Percentiles rank a stretch among this genome's conserved stretches.
phyloP scores from a whole-genome alignment of 352 stramenopile genomes.

The Globisporangium irregulare region DNA sequence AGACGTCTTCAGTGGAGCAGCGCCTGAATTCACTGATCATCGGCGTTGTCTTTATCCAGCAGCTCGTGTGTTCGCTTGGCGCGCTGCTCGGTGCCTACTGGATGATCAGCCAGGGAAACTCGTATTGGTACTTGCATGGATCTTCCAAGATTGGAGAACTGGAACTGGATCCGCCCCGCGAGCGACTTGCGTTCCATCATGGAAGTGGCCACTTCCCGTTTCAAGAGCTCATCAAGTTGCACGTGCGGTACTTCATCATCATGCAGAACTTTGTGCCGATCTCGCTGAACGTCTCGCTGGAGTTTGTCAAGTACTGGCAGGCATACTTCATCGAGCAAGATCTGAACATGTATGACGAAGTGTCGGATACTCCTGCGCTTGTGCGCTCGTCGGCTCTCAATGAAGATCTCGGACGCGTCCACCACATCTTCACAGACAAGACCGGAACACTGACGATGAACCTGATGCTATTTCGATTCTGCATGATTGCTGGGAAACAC shows the following conservation, averaged over 20 bases:
- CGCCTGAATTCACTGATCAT: slow-evolving; percentile 74
- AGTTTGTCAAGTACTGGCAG: slow-evolving; percentile 96
- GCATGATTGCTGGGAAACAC: slow-evolving; percentile 89
- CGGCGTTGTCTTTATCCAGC: slow-evolving; percentile 69
- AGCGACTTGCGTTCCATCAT: slow-evolving; percentile 4
- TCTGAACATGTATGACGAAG: slow-evolving; percentile 89
- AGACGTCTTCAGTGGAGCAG: slow-evolving; percentile 76
- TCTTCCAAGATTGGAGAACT: not conserved
- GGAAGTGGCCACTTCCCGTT: slow-evolving; percentile 31
- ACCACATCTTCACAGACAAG: slow-evolving; percentile 94
- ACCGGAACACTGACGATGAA: slow-evolving; percentile 96
- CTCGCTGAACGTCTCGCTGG: slow-evolving; percentile 97
- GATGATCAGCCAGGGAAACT: slow-evolving; percentile 61
- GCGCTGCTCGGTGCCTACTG: slow-evolving; percentile 61
- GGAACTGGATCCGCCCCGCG: not conserved
- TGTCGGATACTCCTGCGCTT: slow-evolving; percentile 84
- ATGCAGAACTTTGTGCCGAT: slow-evolving; percentile 98
- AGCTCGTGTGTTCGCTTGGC: slow-evolving; percentile 66
- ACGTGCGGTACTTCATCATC: slow-evolving; percentile 95
- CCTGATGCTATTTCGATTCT: slow-evolving; percentile 96
- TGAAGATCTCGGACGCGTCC: slow-evolving; percentile 91
- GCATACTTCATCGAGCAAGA: slow-evolving; percentile 94
- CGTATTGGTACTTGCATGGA: slow-evolving; percentile 63
- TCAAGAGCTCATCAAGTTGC: slow-evolving; percentile 70
- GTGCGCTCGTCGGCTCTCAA: slow-evolving; percentile 85